phyloP scores from a whole-genome alignment of 2,329 filamentous ascomycete species.

The Aspergillus eucalypticola region DNA sequence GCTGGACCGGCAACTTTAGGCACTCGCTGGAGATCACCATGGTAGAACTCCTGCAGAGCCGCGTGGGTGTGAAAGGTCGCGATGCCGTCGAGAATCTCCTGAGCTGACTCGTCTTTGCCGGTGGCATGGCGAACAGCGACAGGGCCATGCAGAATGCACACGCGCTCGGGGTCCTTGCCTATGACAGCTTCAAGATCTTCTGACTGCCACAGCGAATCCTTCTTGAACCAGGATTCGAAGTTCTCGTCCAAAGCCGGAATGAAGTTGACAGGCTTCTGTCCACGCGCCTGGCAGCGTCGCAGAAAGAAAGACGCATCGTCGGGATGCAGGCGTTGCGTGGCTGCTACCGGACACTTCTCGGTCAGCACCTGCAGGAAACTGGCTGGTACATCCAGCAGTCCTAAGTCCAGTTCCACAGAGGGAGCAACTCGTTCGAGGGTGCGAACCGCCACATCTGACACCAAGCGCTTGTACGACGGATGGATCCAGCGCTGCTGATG shows the following conservation, averaged over 20 bases:
- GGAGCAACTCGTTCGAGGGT: not conserved
- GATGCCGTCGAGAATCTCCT: not conserved
- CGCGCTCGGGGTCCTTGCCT: constrained; percentile 1
- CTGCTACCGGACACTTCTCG: not conserved
- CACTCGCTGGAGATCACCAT: not conserved
- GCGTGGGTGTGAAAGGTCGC: not conserved
- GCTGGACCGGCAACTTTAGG: not conserved
- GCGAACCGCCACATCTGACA: not conserved
- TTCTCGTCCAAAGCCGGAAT: constrained; percentile 1
- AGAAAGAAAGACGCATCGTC: constrained; percentile 6
- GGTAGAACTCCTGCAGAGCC: not conserved
- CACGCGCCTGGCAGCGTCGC: not conserved
- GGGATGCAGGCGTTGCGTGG: not conserved
- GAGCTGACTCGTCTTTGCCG: not conserved
- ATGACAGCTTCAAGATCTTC: constrained; percentile 4
- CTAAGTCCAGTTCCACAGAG: not conserved
- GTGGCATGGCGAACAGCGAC: not conserved
- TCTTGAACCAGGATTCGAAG: constrained; percentile 14
- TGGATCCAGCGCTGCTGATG: not conserved
- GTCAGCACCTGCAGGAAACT: not conserved
- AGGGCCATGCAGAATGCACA: constrained; percentile 9
- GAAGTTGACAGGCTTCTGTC: constrained; percentile 7
- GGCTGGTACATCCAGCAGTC: not conserved
- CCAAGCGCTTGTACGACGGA: not conserved
- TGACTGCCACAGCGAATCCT: constrained; percentile 13